phyloP scores from a whole-genome alignment of 192 early-diverging fungal genomes.

The Umbelopsis sp. region DNA sequence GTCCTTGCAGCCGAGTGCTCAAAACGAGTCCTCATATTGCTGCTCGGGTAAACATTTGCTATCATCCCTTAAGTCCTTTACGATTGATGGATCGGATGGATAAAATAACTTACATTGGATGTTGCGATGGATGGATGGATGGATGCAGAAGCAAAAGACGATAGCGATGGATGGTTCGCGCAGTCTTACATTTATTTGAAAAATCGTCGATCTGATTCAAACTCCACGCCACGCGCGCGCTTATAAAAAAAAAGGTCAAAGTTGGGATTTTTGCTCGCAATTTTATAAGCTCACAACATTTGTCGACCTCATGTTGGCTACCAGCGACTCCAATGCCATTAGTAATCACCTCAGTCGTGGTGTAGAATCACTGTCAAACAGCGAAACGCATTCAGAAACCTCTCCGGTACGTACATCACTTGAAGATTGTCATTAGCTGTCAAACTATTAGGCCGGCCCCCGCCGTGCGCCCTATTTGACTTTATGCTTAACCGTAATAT shows the following conservation, averaged over 20 bases:
- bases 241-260: too few species aligned
- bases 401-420: not conserved
- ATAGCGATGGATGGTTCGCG: not conserved
- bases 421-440: not conserved
- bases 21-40: conserved; percentile 20
- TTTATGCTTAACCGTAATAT: too few species aligned
- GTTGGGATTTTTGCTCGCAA: not conserved
- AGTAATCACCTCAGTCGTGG: not conserved
- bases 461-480: too few species aligned
- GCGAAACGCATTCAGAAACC: not conserved
- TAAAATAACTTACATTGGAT: too few species aligned
- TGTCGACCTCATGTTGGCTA: not conserved
- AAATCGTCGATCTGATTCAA: too few species aligned
- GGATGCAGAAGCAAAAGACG: not conserved
- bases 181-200: not conserved
- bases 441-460: not conserved
- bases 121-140: conserved; percentile 12
- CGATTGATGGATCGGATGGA: not conserved
- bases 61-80: conserved; percentile 13
- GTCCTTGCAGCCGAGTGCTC: conserved; percentile 18
- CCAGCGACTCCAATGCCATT: not conserved
- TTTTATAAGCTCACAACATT: not conserved
- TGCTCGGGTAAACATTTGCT: conserved; percentile 16
- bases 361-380: not conserved
- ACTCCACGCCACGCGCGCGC: too few species aligned